Percentiles rank a stretch among this genome's conserved stretches.
These are phyloP conservation scores for Pythium vanterpoolii DNA, from an alignment of 352 stramenopile species.

Conservation along the genomic window DNA sequence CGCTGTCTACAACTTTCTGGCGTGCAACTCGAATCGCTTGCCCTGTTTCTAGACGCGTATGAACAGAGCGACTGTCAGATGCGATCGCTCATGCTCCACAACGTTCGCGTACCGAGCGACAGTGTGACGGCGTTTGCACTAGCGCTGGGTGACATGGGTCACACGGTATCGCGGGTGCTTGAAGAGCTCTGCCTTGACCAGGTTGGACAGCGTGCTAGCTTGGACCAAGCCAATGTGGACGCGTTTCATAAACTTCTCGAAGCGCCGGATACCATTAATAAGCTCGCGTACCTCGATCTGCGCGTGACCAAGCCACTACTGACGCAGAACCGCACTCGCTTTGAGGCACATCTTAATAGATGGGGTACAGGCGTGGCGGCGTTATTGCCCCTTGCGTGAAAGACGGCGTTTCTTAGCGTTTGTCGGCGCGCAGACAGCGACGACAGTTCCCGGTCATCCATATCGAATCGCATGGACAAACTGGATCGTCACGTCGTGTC, in stretches of 20 bases:
- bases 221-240: background rate
- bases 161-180: background rate
- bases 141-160: background rate
- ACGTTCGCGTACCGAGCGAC: background rate
- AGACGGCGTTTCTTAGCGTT: background rate
- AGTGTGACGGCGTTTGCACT: background rate
- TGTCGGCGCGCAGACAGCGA: background rate
- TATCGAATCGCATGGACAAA: background rate
- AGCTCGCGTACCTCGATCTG: background rate
- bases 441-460: background rate
- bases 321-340: background rate
- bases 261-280: background rate
- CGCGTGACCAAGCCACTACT: background rate
- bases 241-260: background rate
- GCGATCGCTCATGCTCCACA: background rate
- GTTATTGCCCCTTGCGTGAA: background rate
- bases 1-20: slow-evolving; percentile 8
- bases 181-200: background rate
- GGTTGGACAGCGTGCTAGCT: background rate
- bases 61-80: slow-evolving; percentile 6
- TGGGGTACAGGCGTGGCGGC: background rate
- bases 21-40: slow-evolving; percentile 11
- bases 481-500: background rate
- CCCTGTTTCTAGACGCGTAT: slow-evolving; percentile 15
- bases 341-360: background rate